Evolutionary conservation across 345 rosid species (phyloP).

Genomic region (Melaleuca alternifolia): DNA sequence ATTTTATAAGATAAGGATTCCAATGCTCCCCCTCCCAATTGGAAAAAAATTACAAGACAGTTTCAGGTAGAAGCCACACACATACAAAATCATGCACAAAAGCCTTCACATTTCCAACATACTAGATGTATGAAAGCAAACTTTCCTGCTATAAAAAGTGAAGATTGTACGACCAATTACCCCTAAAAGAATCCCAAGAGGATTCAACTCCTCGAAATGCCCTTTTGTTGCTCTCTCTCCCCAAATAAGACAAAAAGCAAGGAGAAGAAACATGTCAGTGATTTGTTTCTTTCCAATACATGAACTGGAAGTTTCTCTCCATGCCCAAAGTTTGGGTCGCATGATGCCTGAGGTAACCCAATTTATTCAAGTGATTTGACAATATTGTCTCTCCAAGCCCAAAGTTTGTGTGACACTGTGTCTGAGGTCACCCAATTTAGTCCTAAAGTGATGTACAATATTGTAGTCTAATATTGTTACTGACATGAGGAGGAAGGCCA

Average conservation of each 20-base stretch:
- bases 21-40: background rate
- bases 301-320: background rate
- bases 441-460: background rate
- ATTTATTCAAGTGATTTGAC: background rate
- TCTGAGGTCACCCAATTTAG: background rate
- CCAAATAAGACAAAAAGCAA: background rate
- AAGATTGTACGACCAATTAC: background rate
- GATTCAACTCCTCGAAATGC: background rate
- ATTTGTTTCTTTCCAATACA: background rate
- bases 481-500: background rate
- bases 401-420: background rate
- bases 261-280: background rate
- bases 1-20: conserved; percentile 1
- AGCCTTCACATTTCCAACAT: background rate
- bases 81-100: background rate
- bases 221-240: background rate
- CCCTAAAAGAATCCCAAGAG: background rate
- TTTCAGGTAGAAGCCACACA: background rate
- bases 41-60: background rate
- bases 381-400: background rate
- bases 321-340: background rate
- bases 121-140: background rate
- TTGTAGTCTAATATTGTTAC: background rate
- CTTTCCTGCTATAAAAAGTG: background rate
- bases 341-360: background rate